Evolutionary conservation across 371 early-diverging fungal genomes (phyloP).

Genomic region (Mortierella sp.): DNA sequence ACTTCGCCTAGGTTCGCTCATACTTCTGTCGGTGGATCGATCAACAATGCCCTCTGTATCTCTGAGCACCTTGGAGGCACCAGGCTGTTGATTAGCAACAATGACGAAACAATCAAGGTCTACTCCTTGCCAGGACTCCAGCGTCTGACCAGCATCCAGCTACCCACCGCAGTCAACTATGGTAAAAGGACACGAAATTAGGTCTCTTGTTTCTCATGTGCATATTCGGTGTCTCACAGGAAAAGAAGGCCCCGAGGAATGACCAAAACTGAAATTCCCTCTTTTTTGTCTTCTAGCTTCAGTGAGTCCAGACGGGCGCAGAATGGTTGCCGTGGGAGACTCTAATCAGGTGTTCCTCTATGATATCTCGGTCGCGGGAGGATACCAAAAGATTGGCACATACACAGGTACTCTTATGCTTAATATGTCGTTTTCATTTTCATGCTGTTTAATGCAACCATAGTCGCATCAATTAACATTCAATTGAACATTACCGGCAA

Average conservation of each 20-base stretch:
- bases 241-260: background rate
- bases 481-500: background rate
- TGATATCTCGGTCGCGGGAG: constrained; percentile 71
- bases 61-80: constrained; percentile 72
- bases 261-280: background rate
- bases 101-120: constrained; percentile 94
- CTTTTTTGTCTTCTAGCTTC: constrained; percentile 61
- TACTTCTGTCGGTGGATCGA: constrained; percentile 86
- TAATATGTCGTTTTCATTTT: background rate
- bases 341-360: constrained; percentile 85
- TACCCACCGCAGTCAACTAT: constrained; percentile 89
- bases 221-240: background rate
- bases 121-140: constrained; percentile 81
- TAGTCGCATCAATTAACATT: background rate
- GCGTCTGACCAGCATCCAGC: constrained; percentile 75
- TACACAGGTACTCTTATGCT: constrained; percentile 68
- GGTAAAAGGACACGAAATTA: constrained; percentile 58
- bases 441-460: background rate
- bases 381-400: constrained; percentile 75
- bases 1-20: constrained; percentile 69
- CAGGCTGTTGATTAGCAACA: constrained; percentile 90
- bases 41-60: constrained; percentile 93
- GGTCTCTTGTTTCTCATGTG: background rate
- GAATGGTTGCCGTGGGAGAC: constrained; percentile 91
- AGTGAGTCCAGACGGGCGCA: constrained; percentile 87